A percentile compares a stretch with the other conserved stretches of the same genome.
Conservation (phyloP, 2,329 filamentous ascomycete genomes). For the Aspergillus sp. region DNA sequence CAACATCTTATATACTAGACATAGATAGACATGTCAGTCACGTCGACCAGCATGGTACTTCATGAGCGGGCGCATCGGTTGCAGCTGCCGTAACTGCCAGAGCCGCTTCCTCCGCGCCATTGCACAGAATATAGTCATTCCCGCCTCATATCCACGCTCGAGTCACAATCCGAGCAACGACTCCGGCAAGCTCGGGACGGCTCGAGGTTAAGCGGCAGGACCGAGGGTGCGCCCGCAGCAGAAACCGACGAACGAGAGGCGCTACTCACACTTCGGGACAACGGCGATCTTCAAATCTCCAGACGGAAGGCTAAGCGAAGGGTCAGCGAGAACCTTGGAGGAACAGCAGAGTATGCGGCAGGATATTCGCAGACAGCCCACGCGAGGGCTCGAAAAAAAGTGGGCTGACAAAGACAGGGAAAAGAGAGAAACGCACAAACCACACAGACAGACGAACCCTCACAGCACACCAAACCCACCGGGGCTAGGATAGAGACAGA, state of each 20-base stretch:
- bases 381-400: slow-evolving; percentile 9
- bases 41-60: slow-evolving; percentile 4
- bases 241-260: slow-evolving; percentile 2
- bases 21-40: slow-evolving; percentile 9
- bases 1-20: slow-evolving; percentile 50
- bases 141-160: not conserved
- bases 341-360: slow-evolving; percentile 14
- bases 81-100: not conserved
- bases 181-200: no score
- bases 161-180: not conserved
- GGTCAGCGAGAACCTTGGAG: slow-evolving; percentile 23
- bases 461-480: slow-evolving; percentile 19
- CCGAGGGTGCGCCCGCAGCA: slow-evolving; percentile 5
- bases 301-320: slow-evolving; percentile 12
- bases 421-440: slow-evolving; percentile 6
- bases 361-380: slow-evolving; percentile 24
- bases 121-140: not conserved
- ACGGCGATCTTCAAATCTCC: slow-evolving; percentile 15
- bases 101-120: not conserved
- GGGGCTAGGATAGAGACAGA: slow-evolving; percentile 8
- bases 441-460: slow-evolving; percentile 10
- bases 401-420: slow-evolving; percentile 6
- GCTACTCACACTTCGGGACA: slow-evolving; percentile 21
- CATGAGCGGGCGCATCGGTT: not conserved
- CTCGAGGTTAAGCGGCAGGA: slow-evolving; percentile 6